A percentile compares a stretch with the other conserved stretches of the same genome.
These are phyloP conservation scores for Aspergillus sclerotialis DNA, from an alignment of 2,329 filamentous ascomycete genomes.

Conservation along the genomic window DNA sequence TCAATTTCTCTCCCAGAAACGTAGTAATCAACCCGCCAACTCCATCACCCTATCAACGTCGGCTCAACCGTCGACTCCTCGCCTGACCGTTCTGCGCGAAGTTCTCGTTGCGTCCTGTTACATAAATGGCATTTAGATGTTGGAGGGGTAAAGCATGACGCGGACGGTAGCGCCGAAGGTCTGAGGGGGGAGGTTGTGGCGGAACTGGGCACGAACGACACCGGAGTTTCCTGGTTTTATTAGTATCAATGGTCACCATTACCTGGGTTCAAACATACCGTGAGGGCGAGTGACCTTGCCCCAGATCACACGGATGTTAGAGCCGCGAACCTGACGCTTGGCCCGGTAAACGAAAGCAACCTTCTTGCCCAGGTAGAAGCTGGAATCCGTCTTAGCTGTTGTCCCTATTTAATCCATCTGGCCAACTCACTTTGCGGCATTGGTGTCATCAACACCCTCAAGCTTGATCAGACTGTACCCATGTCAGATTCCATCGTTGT, in stretches of 20 bases:
- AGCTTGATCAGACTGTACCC: conserved; percentile 79
- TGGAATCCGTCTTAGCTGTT: conserved; percentile 22
- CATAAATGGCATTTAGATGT: conserved; percentile 64
- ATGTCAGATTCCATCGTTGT: conserved; percentile 18
- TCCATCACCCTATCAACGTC: conserved; percentile 30
- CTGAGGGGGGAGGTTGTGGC: conserved; percentile 89
- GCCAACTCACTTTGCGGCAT: conserved; percentile 67
- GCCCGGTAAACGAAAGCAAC: conserved; percentile 98
- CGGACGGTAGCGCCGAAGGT: conserved; percentile 94
- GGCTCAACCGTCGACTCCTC: conserved; percentile 32
- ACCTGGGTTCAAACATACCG: conserved; percentile 52
- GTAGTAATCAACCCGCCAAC: conserved; percentile 35
- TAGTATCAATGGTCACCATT: conserved; percentile 2
- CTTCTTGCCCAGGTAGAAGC: conserved; percentile 98
- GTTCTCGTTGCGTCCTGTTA: conserved; percentile 28
- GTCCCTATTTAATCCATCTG: conserved; percentile 1
- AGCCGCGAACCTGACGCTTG: conserved; percentile 88
- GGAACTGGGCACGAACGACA: conserved; percentile 96
- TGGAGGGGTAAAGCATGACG: conserved; percentile 96
- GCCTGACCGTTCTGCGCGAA: conserved; percentile 30
- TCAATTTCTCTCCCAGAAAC: conserved; percentile 26
- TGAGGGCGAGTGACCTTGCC: conserved; percentile 96
- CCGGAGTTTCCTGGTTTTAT: conserved; percentile 75
- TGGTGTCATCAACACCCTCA: conserved; percentile 88
- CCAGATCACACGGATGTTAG: conserved; percentile 99